These are phyloP conservation scores for Fusarium sp. DNA, from an alignment of 2,329 filamentous ascomycete genomes.

Conservation along the genomic window DNA sequence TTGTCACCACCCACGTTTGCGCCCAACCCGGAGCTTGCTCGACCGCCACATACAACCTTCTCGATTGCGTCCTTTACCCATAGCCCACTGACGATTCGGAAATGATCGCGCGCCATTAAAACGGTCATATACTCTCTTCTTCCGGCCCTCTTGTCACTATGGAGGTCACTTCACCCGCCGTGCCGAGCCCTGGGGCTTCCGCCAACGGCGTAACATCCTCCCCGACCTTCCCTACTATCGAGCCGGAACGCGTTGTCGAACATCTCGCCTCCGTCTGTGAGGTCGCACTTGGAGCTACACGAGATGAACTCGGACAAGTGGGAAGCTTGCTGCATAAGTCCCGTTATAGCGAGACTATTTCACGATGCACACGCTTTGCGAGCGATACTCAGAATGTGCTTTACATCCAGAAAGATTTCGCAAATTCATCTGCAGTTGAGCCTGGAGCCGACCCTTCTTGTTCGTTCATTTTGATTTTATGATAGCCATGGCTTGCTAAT, in stretches of 20 bases:
- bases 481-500: slow-evolving; percentile 13
- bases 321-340: slow-evolving; percentile 84
- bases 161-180: slow-evolving; percentile 62
- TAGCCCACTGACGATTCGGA: slow-evolving; percentile 38
- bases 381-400: slow-evolving; percentile 86
- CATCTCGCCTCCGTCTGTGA: slow-evolving; percentile 76
- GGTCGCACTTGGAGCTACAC: slow-evolving; percentile 77
- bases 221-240: slow-evolving; percentile 65
- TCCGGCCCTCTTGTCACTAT: slow-evolving; percentile 49
- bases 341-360: slow-evolving; percentile 79
- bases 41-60: slow-evolving; percentile 14
- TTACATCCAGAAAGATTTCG: slow-evolving; percentile 88
- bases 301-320: slow-evolving; percentile 79
- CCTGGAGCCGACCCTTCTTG: slow-evolving; percentile 58
- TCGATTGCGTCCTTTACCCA: slow-evolving; percentile 16
- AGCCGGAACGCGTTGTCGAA: slow-evolving; percentile 75
- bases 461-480: slow-evolving; percentile 43
- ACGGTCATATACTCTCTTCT: slow-evolving; percentile 23
- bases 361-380: slow-evolving; percentile 89
- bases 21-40: slow-evolving; percentile 18
- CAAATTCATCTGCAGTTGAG: slow-evolving; percentile 61
- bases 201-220: slow-evolving; percentile 57
- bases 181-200: slow-evolving; percentile 50
- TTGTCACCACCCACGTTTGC: slow-evolving; percentile 15
- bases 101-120: slow-evolving; percentile 42